Base-by-base conservation (phyloP, 1,139 yeast species). In the Wickerhamiella pararugosa region DNA sequence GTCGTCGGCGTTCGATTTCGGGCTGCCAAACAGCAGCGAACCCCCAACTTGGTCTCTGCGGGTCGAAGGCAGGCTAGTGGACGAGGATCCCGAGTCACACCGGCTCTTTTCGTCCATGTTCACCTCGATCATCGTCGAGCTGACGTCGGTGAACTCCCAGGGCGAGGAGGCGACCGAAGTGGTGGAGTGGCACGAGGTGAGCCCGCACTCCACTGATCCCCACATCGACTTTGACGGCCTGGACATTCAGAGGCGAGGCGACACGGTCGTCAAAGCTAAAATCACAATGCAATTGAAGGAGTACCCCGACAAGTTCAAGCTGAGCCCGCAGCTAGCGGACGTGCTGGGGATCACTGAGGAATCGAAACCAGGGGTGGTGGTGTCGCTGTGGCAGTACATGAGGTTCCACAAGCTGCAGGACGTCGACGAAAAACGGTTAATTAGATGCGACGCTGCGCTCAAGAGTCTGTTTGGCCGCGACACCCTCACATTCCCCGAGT, bases 381-480 rank as follows among this genome's bases (percentile, higher is more conserved):
- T 77, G 52, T 75, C 78, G 26, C 65, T 90, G 42, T 90, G 96
- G 87, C 90, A 83, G 60, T 90, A 90, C 58, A 79, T 82, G 42
- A 77, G 81, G 54, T 73, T 73, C 61, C 81, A 81, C 55, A 75
- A 78, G 49, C 66, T 84, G 50, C 76, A 72, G 49, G 74, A 71
- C 36, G 58, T 61, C 5, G 73, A 69, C 39, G 82, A 73, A 53
- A 70, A 69, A 52, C 64, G 75, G 32, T 59, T 72, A 25, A 69
- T 83, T 41, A 75, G 76, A 56, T 71, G 87, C 43, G 95, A 90
- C 58, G 77, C 69, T 21, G 66, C 75, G 4, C 66, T 90, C 49
- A 66, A 66, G 49, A 71, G 65, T 38, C 66, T 86, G 39, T 61
- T 63, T 44, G 54, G 54, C 29, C 55, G 59, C 21, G 69, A 65